Base-by-base conservation (phyloP, 2,329 filamentous ascomycete genomes). In the Cladosporium sp. region DNA sequence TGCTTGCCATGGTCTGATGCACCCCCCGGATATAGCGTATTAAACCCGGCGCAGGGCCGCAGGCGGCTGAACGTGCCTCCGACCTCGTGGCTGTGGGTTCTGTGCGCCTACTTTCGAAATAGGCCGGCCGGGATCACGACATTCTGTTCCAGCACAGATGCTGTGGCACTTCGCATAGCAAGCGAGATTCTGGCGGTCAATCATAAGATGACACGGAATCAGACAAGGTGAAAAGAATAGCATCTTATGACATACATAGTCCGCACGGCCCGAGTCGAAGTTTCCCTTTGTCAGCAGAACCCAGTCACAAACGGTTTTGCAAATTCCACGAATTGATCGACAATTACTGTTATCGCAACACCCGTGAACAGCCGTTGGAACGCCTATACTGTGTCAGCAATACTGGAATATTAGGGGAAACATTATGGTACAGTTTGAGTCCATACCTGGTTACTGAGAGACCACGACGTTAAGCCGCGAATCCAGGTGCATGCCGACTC, bases 401-500 rank as follows among this genome's bases (percentile, higher is more conserved):
- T 46, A 46, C 39, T 46, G 39, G 13, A 13, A 21, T 11, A 21
- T 21, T 21, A 46, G 39, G 3, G 4, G 8, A 23, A 46, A 23
- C 18, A 57, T n/a, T 39, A 57, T 57, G 54, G 54, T 57, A 57
- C 23, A 13, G 10, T 16, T 23, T 2, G 54, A 57, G 3, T 18
- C 21, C 5, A 36, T 16, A 14, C 11, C 26, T 4, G n/a, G 21
- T 21, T n/a, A 21, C 8, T 32, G 30, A 21, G 21, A 34, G 21
- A 23, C 13, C n/a, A 26, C n/a, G 21, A 7, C 18, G 30, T 34
- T 39, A 36, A 16, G n/a, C 30, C 59, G 18, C 56, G 5, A 43
- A n/a, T 43, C 1, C 36, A 77, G 89, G 89, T 91, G 65, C 91
- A 94, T 79, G 91, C 91, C 60, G 91, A 94, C 75, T 87, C 91